Evolutionary conservation across 371 early-diverging fungal species (phyloP).

Genomic region (Mucor racemosus): DNA sequence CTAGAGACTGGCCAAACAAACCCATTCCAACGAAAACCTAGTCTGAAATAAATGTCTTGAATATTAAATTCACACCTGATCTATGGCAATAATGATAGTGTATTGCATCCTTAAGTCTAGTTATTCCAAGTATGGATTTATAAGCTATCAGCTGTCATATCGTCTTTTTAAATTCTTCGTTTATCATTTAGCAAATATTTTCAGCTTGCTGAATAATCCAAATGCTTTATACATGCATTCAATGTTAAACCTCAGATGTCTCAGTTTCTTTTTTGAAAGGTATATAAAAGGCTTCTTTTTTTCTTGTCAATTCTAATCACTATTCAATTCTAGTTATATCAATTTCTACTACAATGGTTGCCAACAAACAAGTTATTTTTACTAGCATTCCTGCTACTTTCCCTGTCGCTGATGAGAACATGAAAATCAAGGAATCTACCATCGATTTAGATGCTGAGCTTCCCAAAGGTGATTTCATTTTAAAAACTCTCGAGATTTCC

Average conservation of each 20-base stretch:
- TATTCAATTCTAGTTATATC: neutral
- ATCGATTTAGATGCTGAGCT: slow-evolving; percentile 54
- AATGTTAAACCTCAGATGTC: slow-evolving; percentile 7
- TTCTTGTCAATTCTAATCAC: neutral
- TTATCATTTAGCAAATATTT: neutral
- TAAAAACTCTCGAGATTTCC: slow-evolving; percentile 52
- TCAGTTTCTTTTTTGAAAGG: neutral
- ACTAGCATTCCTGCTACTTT: slow-evolving; percentile 45
- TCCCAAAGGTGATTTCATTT: slow-evolving; percentile 57
- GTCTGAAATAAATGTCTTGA: too few species aligned
- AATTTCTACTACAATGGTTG: slow-evolving; percentile 21
- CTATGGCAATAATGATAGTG: neutral
- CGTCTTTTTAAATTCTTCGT: neutral
- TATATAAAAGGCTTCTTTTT: neutral
- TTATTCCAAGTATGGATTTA: neutral
- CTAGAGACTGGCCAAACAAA: too few species aligned
- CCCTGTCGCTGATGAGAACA: slow-evolving; percentile 50
- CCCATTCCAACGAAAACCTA: too few species aligned
- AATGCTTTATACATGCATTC: too few species aligned
- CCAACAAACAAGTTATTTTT: slow-evolving; percentile 44
- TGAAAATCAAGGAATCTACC: slow-evolving; percentile 50
- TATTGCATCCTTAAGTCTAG: neutral
- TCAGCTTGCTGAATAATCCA: neutral
- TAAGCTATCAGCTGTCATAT: neutral
- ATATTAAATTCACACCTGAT: too few species aligned